A percentile compares a stretch with the other conserved stretches of the same genome.
phyloP scores from a whole-genome alignment of 805 yeast genomes.

The Wickerhamiella australiensis region DNA sequence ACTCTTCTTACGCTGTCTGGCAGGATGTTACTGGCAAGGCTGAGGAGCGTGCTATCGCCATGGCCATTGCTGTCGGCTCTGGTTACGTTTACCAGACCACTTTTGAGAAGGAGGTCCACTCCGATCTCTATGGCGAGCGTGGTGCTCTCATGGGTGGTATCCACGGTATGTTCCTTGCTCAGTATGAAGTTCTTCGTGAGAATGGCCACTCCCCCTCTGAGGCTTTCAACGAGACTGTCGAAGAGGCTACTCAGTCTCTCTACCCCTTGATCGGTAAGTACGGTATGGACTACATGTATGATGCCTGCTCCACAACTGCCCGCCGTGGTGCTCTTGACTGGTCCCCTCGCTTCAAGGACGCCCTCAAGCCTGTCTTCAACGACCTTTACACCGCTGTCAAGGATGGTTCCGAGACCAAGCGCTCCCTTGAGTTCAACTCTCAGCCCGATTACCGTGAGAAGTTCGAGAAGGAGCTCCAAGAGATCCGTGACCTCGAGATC shows the following conservation, averaged over 20 bases:
- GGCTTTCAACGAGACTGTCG: constrained; percentile 99
- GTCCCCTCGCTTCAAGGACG: constrained; percentile 98
- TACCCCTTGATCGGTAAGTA: constrained; percentile 98
- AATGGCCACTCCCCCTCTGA: constrained; percentile 99
- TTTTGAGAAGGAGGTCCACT: constrained; percentile 97
- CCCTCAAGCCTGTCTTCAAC: constrained; percentile 96
- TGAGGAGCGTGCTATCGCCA: constrained; percentile 96
- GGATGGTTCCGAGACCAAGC: constrained; percentile 94
- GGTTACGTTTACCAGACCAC: constrained; percentile 99
- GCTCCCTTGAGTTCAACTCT: constrained; percentile 97
- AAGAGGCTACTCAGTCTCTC: constrained; percentile 98
- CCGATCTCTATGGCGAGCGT: constrained; percentile 99
- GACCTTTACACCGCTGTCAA: constrained; percentile 89
- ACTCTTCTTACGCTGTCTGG: constrained; percentile 99
- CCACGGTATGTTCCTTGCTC: constrained; percentile 99
- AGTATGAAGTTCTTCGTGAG: constrained; percentile 98
- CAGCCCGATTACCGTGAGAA: constrained; percentile 95
- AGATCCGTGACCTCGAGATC: constrained; percentile 96
- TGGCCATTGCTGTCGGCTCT: constrained; percentile 98
- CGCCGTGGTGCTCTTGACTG: constrained; percentile 99
- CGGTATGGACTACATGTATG: constrained; percentile 99
- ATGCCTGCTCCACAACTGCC: constrained; percentile 99
- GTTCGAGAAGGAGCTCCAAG: constrained; percentile 84
- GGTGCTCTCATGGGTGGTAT: constrained; percentile 99
- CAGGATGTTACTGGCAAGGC: constrained; percentile 98